A percentile compares a stretch with the other conserved stretches of the same genome.
phyloP scores from a whole-genome alignment of 495 filamentous ascomycete genomes.

The Cercophora newfieldiana region DNA sequence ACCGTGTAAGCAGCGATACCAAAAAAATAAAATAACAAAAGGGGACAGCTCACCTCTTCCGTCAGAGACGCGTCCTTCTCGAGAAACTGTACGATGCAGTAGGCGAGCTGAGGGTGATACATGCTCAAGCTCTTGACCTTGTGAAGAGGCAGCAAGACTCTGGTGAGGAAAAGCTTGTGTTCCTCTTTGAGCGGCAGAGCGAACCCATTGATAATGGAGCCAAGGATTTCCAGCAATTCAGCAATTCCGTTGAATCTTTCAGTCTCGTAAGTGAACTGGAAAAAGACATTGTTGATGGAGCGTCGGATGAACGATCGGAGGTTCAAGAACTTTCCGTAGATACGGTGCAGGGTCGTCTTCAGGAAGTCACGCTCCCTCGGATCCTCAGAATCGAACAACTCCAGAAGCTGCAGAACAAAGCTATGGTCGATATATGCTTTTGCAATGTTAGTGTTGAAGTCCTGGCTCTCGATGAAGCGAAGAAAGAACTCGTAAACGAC shows the following conservation, averaged over 20 bases:
- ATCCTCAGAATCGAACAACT: slow-evolving; percentile 98
- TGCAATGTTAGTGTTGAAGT: slow-evolving; percentile 99
- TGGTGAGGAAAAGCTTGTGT: slow-evolving; percentile 95
- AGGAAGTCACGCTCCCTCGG: slow-evolving; percentile 95
- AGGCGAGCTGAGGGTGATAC: slow-evolving; percentile 98
- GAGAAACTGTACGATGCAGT: slow-evolving; percentile 98
- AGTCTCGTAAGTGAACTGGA: slow-evolving; percentile 99
- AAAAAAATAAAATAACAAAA: neutral
- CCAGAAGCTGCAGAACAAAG: slow-evolving; percentile 95
- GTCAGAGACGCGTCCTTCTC: slow-evolving; percentile 97
- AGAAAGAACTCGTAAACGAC: slow-evolving; percentile 99
- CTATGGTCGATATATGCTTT: slow-evolving; percentile 98
- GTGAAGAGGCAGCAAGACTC: slow-evolving; percentile 89
- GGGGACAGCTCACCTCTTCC: slow-evolving; percentile 69
- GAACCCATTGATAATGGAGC: slow-evolving; percentile 99
- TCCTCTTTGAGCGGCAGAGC: slow-evolving; percentile 97
- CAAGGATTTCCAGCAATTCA: slow-evolving; percentile 93
- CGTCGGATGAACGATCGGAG: slow-evolving; percentile 94
- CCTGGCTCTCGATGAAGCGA: slow-evolving; percentile 97
- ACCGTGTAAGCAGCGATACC: slow-evolving; percentile 8
- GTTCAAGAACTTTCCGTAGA: slow-evolving; percentile 99
- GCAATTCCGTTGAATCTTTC: slow-evolving; percentile 98
- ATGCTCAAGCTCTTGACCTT: slow-evolving; percentile 99
- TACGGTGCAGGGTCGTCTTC: slow-evolving; percentile 96
- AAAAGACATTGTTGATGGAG: slow-evolving; percentile 99